Conservation (phyloP, 2,329 filamentous ascomycete species). For the Ophiostoma piceae region DNA sequence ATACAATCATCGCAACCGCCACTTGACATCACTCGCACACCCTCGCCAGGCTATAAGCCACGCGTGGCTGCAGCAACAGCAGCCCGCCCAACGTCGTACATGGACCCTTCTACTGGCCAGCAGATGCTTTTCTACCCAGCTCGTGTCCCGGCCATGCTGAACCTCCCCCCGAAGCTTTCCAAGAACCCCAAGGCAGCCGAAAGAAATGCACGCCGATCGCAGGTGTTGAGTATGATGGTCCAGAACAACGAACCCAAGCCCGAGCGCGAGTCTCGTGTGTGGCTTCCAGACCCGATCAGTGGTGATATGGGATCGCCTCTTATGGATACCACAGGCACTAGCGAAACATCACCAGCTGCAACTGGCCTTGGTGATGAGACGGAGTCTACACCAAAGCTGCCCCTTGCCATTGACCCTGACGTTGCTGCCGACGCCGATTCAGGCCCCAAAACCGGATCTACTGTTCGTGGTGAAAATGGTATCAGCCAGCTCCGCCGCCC, state of each 20-base stretch:
- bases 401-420: not conserved
- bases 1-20: not conserved
- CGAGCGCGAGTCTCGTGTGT: conserved; percentile 34
- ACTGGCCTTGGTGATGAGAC: not conserved
- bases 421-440: conserved; percentile 6
- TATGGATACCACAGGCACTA: conserved; percentile 13
- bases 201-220: conserved; percentile 66
- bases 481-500: conserved; percentile 32
- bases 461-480: conserved; percentile 23
- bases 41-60: not conserved
- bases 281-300: conserved; percentile 45
- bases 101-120: conserved; percentile 61
- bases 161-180: conserved; percentile 81
- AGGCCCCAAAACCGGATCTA: not conserved
- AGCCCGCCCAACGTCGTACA: conserved; percentile 51
- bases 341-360: not conserved
- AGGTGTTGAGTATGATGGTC: conserved; percentile 60
- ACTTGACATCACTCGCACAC: not conserved
- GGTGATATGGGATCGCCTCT: conserved; percentile 31
- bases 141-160: conserved; percentile 88
- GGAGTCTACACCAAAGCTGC: not conserved
- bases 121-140: conserved; percentile 94
- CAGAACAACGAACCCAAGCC: conserved; percentile 3
- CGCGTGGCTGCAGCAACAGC: conserved; percentile 24
- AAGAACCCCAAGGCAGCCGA: conserved; percentile 60